Evolutionary conservation across 1,284 basidiomycete species (phyloP).

Genomic region (Nidula niveotomentosa): DNA sequence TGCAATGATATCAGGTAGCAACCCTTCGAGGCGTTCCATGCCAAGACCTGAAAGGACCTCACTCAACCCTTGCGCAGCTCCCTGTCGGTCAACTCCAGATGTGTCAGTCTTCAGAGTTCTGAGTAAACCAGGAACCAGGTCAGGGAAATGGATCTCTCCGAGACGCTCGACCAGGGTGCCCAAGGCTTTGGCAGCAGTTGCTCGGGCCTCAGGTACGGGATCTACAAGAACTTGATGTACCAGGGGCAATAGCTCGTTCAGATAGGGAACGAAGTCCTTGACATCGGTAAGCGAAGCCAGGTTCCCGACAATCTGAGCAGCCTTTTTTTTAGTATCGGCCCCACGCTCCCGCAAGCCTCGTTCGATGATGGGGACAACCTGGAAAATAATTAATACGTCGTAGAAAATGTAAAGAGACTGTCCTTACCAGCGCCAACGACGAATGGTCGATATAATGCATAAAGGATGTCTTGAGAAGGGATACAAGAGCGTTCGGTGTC

Average conservation of each 20-base stretch:
- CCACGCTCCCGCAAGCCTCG: conserved; percentile 91
- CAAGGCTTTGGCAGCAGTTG: conserved; percentile 96
- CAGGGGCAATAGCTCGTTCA: conserved; percentile 85
- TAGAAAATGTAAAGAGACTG: conserved; percentile 1
- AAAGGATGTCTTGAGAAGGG: conserved; percentile 92
- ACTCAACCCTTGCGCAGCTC: conserved; percentile 96
- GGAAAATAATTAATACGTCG: conserved; percentile 1
- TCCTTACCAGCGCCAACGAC: conserved; percentile 86
- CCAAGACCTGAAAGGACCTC: conserved; percentile 96
- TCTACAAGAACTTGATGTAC: conserved; percentile 93
- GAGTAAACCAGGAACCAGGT: conserved; percentile 90
- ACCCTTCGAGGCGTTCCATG: conserved; percentile 94
- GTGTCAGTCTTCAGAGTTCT: conserved; percentile 92
- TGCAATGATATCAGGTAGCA: conserved; percentile 92
- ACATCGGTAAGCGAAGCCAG: conserved; percentile 93
- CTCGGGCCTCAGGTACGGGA: conserved; percentile 95
- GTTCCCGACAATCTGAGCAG: conserved; percentile 97
- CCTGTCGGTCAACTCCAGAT: conserved; percentile 95
- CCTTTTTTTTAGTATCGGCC: conserved; percentile 94
- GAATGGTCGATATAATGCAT: conserved; percentile 99
- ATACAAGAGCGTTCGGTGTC: conserved; percentile 82
- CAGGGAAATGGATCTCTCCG: conserved; percentile 95
- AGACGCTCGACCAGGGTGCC: conserved; percentile 96
- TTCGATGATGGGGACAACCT: conserved; percentile 96
- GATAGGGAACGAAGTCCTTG: conserved; percentile 97